Percentiles rank a stretch among this genome's conserved stretches.
These are phyloP conservation scores for Phanerochaete carnosa DNA, from an alignment of 768 basidiomycete species.

Conservation along the genomic window DNA sequence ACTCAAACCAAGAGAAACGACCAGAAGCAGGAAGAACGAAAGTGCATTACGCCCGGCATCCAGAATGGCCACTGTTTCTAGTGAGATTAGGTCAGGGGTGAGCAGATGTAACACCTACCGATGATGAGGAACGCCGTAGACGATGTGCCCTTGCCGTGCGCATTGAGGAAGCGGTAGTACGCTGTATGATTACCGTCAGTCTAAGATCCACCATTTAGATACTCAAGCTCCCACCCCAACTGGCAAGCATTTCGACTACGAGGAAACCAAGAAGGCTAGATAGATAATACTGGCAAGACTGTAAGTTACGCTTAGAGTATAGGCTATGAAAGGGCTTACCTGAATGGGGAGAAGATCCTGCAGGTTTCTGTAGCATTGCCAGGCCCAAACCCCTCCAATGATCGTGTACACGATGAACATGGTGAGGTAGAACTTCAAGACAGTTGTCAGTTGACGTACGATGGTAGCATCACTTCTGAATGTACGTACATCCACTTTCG, in stretches of 20 bases:
- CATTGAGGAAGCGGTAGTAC: slow-evolving; percentile 95
- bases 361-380: slow-evolving; percentile 76
- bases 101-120: slow-evolving; percentile 43
- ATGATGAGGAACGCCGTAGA: slow-evolving; percentile 92
- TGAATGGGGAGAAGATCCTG: slow-evolving; percentile 87
- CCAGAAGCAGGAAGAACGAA: slow-evolving; percentile 92
- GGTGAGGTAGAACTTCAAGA: slow-evolving; percentile 73
- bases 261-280: slow-evolving; percentile 84
- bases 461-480: not conserved
- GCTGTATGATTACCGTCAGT: slow-evolving; percentile 37
- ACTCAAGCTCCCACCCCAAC: slow-evolving; percentile 58
- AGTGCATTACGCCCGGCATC: slow-evolving; percentile 93
- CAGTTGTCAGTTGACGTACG: not conserved
- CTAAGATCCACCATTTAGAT: not conserved
- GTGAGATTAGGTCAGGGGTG: not conserved
- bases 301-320: slow-evolving; percentile 2
- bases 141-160: slow-evolving; percentile 68
- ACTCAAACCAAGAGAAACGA: slow-evolving; percentile 89
- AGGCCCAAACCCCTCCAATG: slow-evolving; percentile 75
- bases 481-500: slow-evolving; percentile 78
- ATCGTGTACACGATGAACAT: slow-evolving; percentile 79
- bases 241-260: slow-evolving; percentile 91
- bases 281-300: slow-evolving; percentile 70
- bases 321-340: slow-evolving; percentile 36
- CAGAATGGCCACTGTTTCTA: slow-evolving; percentile 73